These are phyloP conservation scores for Dactylella cylindrospora DNA, from an alignment of 2,329 filamentous ascomycete genomes.

Conservation along the genomic window DNA sequence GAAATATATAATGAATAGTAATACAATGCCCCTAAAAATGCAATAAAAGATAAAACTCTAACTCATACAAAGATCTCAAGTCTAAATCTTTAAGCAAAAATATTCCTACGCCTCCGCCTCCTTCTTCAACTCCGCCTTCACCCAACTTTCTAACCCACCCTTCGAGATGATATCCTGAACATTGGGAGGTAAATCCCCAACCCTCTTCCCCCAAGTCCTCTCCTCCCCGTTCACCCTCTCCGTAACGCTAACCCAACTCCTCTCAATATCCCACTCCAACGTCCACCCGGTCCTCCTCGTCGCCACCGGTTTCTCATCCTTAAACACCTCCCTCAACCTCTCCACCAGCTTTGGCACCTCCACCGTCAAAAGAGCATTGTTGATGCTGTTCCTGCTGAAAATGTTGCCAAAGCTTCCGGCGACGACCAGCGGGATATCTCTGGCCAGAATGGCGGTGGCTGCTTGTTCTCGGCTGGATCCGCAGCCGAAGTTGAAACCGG, in stretches of 20 bases:
- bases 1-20: no score
- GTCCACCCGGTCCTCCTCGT: slow-evolving; percentile 81
- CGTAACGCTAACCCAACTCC: slow-evolving; percentile 69
- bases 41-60: no score
- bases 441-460: slow-evolving; percentile 81
- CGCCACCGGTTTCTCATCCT: slow-evolving; percentile 58
- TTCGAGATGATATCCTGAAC: slow-evolving; percentile 81
- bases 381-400: slow-evolving; percentile 75
- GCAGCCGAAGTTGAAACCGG: slow-evolving; percentile 86
- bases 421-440: slow-evolving; percentile 76
- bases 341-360: slow-evolving; percentile 69
- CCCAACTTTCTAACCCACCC: slow-evolving; percentile 80
- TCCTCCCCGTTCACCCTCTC: slow-evolving; percentile 60
- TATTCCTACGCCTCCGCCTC: slow-evolving; percentile 6
- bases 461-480: slow-evolving; percentile 81
- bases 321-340: slow-evolving; percentile 65
- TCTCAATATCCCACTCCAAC: slow-evolving; percentile 74
- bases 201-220: slow-evolving; percentile 72
- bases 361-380: slow-evolving; percentile 73
- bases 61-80: no score
- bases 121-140: slow-evolving; percentile 66
- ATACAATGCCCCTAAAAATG: no score
- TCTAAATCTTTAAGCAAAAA: neutral
- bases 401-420: slow-evolving; percentile 82
- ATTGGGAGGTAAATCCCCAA: slow-evolving; percentile 79